Conservation (phyloP, 2,329 filamentous ascomycete genomes). For the Periconia sp. region DNA sequence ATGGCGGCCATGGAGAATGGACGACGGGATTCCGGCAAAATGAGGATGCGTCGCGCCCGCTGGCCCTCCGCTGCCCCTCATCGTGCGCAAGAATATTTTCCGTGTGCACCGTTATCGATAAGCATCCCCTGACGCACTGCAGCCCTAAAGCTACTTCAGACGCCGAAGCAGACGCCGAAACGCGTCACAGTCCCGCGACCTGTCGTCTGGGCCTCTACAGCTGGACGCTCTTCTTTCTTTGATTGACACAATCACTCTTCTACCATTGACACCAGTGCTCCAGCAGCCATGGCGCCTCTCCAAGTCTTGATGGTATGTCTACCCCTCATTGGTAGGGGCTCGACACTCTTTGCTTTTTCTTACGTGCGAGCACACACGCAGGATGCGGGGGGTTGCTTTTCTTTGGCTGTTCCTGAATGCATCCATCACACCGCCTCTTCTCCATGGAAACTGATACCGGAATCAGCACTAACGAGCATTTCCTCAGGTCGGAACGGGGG, state of each 20-base stretch:
- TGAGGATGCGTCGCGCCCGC: conserved; percentile 19
- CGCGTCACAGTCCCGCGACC: neutral
- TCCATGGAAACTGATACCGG: neutral
- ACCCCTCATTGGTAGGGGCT: conserved; percentile 15
- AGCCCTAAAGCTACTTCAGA: conserved; percentile 24
- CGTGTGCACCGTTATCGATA: conserved; percentile 25
- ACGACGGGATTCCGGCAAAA: conserved; percentile 34
- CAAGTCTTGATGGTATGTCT: conserved; percentile 56
- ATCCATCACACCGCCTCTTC: conserved; percentile 16
- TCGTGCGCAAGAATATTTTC: conserved; percentile 32
- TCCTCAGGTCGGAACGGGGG: conserved; percentile 78
- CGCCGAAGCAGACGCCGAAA: conserved; percentile 27
- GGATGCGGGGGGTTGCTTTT: conserved; percentile 14
- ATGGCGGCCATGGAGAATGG: conserved; percentile 10
- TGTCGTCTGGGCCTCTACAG: neutral
- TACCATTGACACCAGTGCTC: conserved; percentile 1
- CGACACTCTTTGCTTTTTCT: conserved; percentile 12
- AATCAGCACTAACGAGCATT: conserved; percentile 36
- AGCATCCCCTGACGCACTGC: neutral
- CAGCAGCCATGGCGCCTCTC: conserved; percentile 53
- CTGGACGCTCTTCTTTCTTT: neutral
- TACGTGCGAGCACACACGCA: conserved; percentile 11
- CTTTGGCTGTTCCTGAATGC: conserved; percentile 8
- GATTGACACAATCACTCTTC: neutral
- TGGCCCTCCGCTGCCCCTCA: conserved; percentile 32